Evolutionary conservation across 192 early-diverging fungal species (phyloP), one percentile per base, ranked within the genome.

Genomic region (Backusella liffmaniae): DNA sequence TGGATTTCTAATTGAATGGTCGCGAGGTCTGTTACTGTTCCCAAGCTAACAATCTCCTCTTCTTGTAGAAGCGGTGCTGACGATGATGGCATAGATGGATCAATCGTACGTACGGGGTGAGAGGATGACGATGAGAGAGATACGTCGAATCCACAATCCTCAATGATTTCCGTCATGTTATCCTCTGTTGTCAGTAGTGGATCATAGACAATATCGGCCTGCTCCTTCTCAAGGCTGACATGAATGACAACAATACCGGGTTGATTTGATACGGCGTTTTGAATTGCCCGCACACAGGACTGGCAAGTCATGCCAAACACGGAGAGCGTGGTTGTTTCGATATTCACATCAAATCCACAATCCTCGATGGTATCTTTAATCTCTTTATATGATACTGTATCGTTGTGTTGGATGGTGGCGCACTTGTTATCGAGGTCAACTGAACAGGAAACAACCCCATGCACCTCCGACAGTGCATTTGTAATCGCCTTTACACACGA

Each of bases 241-340:
- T 77, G 46, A 41, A 39, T 79, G 72, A 21, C 59, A 7, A 26
- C 35, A 67, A 51, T 94, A 84, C 73, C 89, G 84, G 46, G 94
- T 89, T n/a, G 77, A 30, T 77, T 77, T 15, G 77, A 72, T 4
- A 95, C 77, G 29, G 85, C 90, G 21, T 73, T 84, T 18, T 89
- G 91, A 56, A 95, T 88, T 1, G 92, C 86, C 8, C 86, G 88
- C 5, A 95, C 95, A 69, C 95, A 96, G 6, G 93, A 92, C 3
- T 89, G 87, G 66, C 97, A 98, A 6, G 96, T 95, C 91, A 98
- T 93, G 3, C 97, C 97, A 3, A 84, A 75, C 44, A 96, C 85
- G 29, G 87, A 76, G 8, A 44, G 13, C 9, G 73, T 67, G 5
- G 51, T 30, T 10, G 62, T 35, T 13, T 39, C 15, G 7, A 80